Conservation (phyloP, 179 eudicot species). For the Silene vulgaris region DNA sequence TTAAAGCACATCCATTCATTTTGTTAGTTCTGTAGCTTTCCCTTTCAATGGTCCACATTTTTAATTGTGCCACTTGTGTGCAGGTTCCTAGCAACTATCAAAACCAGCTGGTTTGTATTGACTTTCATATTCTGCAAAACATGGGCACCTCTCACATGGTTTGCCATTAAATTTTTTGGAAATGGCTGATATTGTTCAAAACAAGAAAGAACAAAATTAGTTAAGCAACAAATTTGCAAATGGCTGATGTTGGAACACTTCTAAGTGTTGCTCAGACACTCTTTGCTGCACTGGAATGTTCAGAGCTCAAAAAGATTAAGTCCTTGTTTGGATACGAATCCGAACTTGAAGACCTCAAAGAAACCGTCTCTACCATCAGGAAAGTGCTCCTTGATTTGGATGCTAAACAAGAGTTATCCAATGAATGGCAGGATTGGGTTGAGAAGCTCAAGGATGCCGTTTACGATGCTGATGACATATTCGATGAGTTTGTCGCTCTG, state of each 20-base stretch:
- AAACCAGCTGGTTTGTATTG: no score
- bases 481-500: not conserved
- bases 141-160: no score
- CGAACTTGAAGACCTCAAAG: slow-evolving; percentile 7
- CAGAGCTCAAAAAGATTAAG: not conserved
- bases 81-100: no score
- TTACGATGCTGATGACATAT: slow-evolving; percentile 1
- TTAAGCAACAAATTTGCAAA: not conserved
- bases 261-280: slow-evolving; percentile 19
- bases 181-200: no score
- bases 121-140: no score
- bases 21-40: no score
- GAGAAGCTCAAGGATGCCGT: slow-evolving; percentile 13
- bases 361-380: slow-evolving; percentile 9
- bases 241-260: slow-evolving; percentile 10
- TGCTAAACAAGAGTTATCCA: slow-evolving; percentile 6
- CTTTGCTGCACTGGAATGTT: not conserved
- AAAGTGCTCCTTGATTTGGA: slow-evolving; percentile 7
- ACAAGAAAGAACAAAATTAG: no score
- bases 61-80: no score
- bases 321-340: slow-evolving; percentile 3
- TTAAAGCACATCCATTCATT: no score
- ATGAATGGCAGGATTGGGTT: slow-evolving; percentile 8
- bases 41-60: no score
- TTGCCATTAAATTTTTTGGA: no score